These are phyloP conservation scores for Rehmannia glutinosa DNA, from an alignment of 257 asterid species.

Conservation along the genomic window DNA sequence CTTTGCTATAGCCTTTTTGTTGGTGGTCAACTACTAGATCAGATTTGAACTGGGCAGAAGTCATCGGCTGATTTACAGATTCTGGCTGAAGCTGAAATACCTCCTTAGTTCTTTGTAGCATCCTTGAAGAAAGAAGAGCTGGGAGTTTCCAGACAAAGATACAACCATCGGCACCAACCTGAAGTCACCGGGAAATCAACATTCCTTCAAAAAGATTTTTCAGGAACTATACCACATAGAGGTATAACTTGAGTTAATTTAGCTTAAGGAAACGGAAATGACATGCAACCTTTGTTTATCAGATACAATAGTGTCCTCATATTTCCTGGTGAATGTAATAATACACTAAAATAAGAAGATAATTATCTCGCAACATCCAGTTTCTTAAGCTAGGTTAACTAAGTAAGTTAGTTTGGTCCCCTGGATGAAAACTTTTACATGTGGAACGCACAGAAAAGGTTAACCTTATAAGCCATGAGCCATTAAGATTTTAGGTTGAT, in stretches of 20 bases:
- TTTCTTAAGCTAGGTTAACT: too few species aligned
- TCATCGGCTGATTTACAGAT: conserved; percentile 17
- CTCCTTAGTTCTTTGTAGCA: conserved; percentile 36
- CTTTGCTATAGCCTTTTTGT: conserved; percentile 17
- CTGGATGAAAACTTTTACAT: neutral
- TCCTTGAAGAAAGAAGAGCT: conserved; percentile 38
- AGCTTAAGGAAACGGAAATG: neutral
- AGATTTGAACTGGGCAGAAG: conserved; percentile 22
- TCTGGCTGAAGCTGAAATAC: conserved; percentile 26
- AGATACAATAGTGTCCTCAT: too few species aligned
- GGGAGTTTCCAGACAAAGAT: conserved; percentile 75
- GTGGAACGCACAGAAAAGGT: neutral
- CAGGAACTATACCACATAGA: conserved; percentile 11
- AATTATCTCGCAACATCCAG: too few species aligned
- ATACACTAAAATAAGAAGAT: too few species aligned
- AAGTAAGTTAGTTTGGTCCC: too few species aligned
- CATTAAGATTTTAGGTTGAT: too few species aligned
- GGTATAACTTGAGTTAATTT: neutral
- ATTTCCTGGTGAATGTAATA: too few species aligned
- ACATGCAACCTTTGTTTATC: too few species aligned
- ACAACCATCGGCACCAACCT: conserved; percentile 68
- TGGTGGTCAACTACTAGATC: conserved; percentile 20
- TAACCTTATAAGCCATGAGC: too few species aligned
- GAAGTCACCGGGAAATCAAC: conserved; percentile 23
- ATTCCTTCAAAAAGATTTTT: too few species aligned